Conservation (phyloP, 2,329 filamentous ascomycete genomes). For the Blastomyces parvus region DNA sequence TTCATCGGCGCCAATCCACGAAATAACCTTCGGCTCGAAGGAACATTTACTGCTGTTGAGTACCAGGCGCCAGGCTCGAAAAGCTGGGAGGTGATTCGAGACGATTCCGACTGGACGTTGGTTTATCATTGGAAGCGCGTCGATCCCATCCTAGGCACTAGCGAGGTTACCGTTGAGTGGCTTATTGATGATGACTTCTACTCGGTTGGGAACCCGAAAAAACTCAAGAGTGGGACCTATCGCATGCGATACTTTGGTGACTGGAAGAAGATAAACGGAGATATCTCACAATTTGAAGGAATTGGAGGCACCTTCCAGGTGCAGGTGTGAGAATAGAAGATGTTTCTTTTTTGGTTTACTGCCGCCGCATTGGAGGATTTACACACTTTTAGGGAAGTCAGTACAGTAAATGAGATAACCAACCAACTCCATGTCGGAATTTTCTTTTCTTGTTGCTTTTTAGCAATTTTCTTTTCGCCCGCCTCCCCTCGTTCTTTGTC, state of each 20-base stretch:
- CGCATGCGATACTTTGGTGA: constrained; percentile 78
- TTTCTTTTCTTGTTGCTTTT: not conserved
- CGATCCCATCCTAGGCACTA: constrained; percentile 59
- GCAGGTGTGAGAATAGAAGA: not conserved
- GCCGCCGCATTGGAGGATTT: not conserved
- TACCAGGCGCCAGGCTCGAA: constrained; percentile 38
- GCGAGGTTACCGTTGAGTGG: constrained; percentile 72
- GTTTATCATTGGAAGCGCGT: constrained; percentile 71
- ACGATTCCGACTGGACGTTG: constrained; percentile 75
- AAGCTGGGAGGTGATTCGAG: constrained; percentile 57
- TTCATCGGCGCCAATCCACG: constrained; percentile 86
- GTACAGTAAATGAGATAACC: not conserved
- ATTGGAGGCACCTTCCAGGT: constrained; percentile 44
- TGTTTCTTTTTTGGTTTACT: too few species aligned
- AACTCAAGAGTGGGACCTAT: constrained; percentile 54
- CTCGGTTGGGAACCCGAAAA: constrained; percentile 25
- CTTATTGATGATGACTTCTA: constrained; percentile 55
- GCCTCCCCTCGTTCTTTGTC: not conserved
- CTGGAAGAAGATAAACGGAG: constrained; percentile 55
- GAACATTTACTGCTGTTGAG: constrained; percentile 71
- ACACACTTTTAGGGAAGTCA: not conserved
- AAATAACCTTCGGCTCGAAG: constrained; percentile 72
- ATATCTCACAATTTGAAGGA: constrained; percentile 60
- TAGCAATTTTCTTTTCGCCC: too few species aligned
- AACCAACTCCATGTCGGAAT: not conserved